Evolutionary conservation across 768 basidiomycete genomes (phyloP).

Genomic region (Mycena polygramma): DNA sequence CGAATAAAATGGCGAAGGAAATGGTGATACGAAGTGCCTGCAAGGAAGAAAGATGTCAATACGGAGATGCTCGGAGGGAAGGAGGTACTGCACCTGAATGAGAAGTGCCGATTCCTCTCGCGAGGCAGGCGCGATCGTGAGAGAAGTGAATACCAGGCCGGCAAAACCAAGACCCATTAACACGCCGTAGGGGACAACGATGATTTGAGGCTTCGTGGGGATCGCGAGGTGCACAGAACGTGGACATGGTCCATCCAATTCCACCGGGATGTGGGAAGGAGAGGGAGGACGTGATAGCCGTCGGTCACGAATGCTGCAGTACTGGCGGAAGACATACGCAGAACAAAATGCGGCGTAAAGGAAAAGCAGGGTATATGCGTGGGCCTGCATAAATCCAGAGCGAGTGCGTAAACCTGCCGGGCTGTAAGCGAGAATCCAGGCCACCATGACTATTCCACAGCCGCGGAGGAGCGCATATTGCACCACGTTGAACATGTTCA

Average conservation of each 20-base stretch:
- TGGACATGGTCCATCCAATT: constrained; percentile 27
- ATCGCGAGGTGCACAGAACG: constrained; percentile 34
- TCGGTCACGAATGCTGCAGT: constrained; percentile 23
- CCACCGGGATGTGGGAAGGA: constrained; percentile 30
- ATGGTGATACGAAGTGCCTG: constrained; percentile 32
- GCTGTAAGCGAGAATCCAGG: constrained; percentile 28
- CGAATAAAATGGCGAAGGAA: constrained; percentile 31
- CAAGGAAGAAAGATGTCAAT: too few relatives aligned
- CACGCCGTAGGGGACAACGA: constrained; percentile 37
- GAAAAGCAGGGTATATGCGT: constrained; percentile 24
- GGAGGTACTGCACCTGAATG: not conserved
- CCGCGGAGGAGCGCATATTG: constrained; percentile 36
- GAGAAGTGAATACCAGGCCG: constrained; percentile 33
- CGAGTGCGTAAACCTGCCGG: constrained; percentile 30
- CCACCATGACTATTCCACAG: constrained; percentile 17
- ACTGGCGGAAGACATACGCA: constrained; percentile 33
- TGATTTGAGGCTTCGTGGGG: constrained; percentile 26
- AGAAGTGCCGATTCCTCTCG: constrained; percentile 21
- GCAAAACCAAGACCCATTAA: constrained; percentile 38
- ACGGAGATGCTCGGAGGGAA: too few relatives aligned
- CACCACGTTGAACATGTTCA: constrained; percentile 32
- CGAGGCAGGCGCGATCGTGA: constrained; percentile 32
- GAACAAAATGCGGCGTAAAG: constrained; percentile 34
- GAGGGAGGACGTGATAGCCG: constrained; percentile 29
- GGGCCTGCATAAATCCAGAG: constrained; percentile 17